Base-by-base conservation (phyloP, 768 basidiomycete genomes). In the Boletus reticuloceps region DNA sequence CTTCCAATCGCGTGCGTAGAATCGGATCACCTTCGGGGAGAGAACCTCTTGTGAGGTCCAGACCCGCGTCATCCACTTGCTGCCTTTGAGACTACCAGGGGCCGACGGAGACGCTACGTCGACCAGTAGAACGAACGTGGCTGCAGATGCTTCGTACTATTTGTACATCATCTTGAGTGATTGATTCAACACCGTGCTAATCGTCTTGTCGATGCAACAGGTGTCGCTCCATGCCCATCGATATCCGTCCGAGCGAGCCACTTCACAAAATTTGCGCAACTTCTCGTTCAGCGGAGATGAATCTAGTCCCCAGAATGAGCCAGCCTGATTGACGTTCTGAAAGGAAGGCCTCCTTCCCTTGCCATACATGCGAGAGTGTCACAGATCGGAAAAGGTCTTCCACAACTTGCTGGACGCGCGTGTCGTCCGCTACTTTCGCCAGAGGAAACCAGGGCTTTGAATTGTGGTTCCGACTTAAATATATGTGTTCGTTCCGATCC, bases 11-110 rank as follows among this genome's bases (percentile, higher is more conserved):
- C 53, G 11, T 5, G 45, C 40, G 3, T 50, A 62, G 32, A 62
- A 62, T 8, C 56, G 22, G 40, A 58, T 40, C 19, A 58, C 32
- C 16, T 43, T 54, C 0, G 55, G n/a, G 10, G 50, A 50, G 13
- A 63, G 60, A 34, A 62, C 49, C 12, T 62, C 62, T 42, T 52
- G 62, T 2, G 43, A n/a, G 1, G 61, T 62, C 61, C 61, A 62
- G 1, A 45, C 56, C 2, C 60, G 56, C 5, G 40, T 55, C 61
- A 58, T 52, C 60, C 60, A 62, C 1, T 5, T 1, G 34, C 49
- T 55, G 12, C 5, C 5, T 5, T 19, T 16, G 7, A 62, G 52
- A 20, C 17, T 38, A 2, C 40, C 46, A 13, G 22, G 17, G 22
- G 10, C 20, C 4, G 32, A 55, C 2, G 36, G 47, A 8, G 47